Evolutionary conservation across 2,329 filamentous ascomycete genomes (phyloP).

Genomic region (Fusarium scirpi): DNA sequence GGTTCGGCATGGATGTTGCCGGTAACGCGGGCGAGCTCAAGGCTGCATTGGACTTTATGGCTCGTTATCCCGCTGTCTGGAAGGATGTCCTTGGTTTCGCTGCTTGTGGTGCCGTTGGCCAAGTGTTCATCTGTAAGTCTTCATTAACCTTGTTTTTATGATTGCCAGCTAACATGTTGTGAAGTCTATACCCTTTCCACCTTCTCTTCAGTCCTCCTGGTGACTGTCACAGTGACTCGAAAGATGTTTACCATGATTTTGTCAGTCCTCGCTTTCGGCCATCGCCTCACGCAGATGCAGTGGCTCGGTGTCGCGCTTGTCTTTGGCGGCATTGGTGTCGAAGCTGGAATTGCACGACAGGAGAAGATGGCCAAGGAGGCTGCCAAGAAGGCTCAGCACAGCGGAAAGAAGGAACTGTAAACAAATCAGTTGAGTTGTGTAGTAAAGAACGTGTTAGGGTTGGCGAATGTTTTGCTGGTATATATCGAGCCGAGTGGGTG

Average conservation of each 20-base stretch:
- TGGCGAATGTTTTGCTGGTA: not conserved
- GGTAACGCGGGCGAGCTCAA: conserved; percentile 79
- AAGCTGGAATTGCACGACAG: conserved; percentile 81
- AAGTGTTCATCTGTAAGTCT: conserved; percentile 89
- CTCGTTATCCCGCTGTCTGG: conserved; percentile 82
- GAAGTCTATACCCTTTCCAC: conserved; percentile 89
- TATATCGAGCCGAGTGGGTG: not conserved
- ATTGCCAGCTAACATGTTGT: conserved; percentile 31
- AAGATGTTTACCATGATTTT: conserved; percentile 99
- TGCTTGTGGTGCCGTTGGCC: conserved; percentile 89
- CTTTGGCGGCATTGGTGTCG: conserved; percentile 94
- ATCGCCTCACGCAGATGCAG: conserved; percentile 87
- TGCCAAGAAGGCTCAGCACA: conserved; percentile 60
- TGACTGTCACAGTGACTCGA: conserved; percentile 95
- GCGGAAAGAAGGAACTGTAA: conserved; percentile 51
- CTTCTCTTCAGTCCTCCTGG: conserved; percentile 90
- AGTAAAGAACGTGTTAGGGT: not conserved
- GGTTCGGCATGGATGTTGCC: conserved; percentile 74
- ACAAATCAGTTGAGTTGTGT: not conserved
- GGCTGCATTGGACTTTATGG: conserved; percentile 84
- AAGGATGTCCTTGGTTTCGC: conserved; percentile 92
- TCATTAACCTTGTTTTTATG: not conserved
- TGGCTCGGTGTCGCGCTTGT: conserved; percentile 93
- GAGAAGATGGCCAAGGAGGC: conserved; percentile 87
- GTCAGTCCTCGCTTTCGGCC: conserved; percentile 94